Evolutionary conservation across 2,329 filamentous ascomycete genomes (phyloP).

Genomic region (Trichoderma semiorbis): DNA sequence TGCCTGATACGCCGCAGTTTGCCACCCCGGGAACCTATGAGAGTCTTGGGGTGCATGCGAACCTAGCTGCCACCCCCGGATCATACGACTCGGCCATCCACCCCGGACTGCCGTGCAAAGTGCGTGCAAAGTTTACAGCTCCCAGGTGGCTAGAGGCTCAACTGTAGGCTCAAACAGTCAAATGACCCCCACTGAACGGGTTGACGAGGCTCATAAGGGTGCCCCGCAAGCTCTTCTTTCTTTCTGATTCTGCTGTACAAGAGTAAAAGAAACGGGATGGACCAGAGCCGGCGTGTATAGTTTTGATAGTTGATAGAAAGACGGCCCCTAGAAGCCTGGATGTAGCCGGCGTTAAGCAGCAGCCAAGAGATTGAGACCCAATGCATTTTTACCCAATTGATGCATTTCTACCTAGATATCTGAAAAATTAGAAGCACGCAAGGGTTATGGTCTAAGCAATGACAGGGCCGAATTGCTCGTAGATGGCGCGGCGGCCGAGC

Average conservation of each 20-base stretch:
- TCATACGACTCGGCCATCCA: constrained; percentile 3
- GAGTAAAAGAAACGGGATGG: not conserved
- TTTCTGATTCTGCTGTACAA: not conserved
- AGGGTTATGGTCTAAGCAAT: not conserved
- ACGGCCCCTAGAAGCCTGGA: not conserved
- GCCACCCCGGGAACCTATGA: not conserved
- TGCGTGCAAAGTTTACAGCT: not conserved
- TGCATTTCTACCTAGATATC: not conserved
- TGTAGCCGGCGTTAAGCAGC: not conserved
- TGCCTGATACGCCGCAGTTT: constrained; percentile 6
- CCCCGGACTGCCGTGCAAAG: not conserved
- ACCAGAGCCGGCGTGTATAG: not conserved
- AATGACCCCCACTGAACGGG: not conserved
- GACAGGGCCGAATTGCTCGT: not conserved
- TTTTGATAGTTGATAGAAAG: not conserved
- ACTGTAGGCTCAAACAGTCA: not conserved
- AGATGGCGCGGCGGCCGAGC: not conserved
- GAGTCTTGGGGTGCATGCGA: not conserved
- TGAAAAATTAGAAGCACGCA: not conserved
- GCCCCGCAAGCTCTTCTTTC: not conserved
- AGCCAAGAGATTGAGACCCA: not conserved
- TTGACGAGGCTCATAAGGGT: not conserved
- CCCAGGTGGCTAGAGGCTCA: not conserved
- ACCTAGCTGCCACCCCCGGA: not conserved
- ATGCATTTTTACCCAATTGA: not conserved